Conservation (phyloP, 345 rosid species). For the Anacardium occidentale region DNA sequence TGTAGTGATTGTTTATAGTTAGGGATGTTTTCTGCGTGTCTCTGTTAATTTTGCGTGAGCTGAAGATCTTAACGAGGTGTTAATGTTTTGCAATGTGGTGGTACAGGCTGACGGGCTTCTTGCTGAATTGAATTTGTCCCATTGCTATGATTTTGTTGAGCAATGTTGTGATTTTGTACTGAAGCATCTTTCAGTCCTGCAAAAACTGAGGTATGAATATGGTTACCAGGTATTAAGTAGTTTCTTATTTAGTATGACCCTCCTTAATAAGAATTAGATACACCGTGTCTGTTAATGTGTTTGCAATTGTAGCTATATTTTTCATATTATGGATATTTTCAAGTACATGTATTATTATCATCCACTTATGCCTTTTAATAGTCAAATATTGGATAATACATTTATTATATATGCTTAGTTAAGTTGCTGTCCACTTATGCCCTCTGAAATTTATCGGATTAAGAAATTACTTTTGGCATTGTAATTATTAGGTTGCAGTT, state of each 20-base stretch:
- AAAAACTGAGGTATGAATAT: conserved; percentile 54
- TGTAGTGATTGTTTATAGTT: not conserved
- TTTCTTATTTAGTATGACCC: not conserved
- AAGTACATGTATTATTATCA: too few species aligned
- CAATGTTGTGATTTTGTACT: conserved; percentile 55
- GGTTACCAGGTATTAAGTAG: not conserved
- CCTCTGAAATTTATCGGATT: too few species aligned
- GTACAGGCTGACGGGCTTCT: conserved; percentile 82
- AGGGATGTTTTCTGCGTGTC: not conserved
- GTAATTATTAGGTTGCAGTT: too few species aligned
- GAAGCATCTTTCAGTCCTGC: conserved; percentile 70
- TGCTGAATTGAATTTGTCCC: conserved; percentile 55
- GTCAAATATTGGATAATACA: too few species aligned
- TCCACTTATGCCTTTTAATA: too few species aligned
- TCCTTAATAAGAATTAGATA: not conserved
- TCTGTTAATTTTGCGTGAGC: not conserved
- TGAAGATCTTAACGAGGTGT: conserved; percentile 12
- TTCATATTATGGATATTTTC: not conserved
- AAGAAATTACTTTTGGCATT: too few species aligned
- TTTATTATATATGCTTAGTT: too few species aligned
- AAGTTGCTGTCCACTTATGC: too few species aligned
- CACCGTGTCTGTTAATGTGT: not conserved
- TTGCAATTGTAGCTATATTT: not conserved
- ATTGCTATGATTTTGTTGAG: conserved; percentile 76
- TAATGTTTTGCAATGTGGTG: conserved; percentile 18